These are phyloP conservation scores for Claviceps purpurea DNA, from an alignment of 2,329 filamentous ascomycete species.

Conservation along the genomic window DNA sequence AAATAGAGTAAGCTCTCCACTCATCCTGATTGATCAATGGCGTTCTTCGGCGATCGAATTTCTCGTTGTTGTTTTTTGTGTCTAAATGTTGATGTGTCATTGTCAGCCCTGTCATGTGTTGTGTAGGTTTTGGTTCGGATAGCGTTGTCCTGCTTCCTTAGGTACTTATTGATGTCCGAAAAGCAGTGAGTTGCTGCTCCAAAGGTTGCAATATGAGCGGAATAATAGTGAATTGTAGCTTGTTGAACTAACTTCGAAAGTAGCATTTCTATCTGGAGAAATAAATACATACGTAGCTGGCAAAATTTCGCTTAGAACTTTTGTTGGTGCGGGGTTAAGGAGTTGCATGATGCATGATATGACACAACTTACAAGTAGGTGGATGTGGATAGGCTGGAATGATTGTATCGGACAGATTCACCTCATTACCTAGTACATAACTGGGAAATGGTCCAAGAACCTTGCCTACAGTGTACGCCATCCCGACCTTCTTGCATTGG, in stretches of 20 bases:
- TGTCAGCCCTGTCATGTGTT: too few species aligned
- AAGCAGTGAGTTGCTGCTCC: not conserved
- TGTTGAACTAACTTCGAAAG: too few species aligned
- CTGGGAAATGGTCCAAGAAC: not conserved
- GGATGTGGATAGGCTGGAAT: not conserved
- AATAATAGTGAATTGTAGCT: not conserved
- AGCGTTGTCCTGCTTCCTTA: not conserved
- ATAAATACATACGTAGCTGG: too few species aligned
- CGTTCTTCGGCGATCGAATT: not conserved
- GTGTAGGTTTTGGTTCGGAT: too few species aligned
- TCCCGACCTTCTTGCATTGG: not conserved
- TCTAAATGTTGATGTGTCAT: too few species aligned
- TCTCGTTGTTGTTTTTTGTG: too few species aligned
- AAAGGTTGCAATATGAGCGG: too few species aligned
- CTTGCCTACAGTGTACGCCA: not conserved
- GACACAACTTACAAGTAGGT: not conserved
- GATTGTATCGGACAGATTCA: not conserved
- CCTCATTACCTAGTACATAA: not conserved
- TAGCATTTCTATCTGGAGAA: too few species aligned
- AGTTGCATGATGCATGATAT: not conserved
- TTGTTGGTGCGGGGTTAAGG: not conserved
- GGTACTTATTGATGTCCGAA: not conserved
- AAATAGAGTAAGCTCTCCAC: constrained; percentile 34
- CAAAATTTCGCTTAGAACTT: not conserved
- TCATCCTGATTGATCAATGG: constrained; percentile 19